Evolutionary conservation across 2,329 filamentous ascomycete genomes (phyloP).

Genomic region (Diaporthe nobilis): DNA sequence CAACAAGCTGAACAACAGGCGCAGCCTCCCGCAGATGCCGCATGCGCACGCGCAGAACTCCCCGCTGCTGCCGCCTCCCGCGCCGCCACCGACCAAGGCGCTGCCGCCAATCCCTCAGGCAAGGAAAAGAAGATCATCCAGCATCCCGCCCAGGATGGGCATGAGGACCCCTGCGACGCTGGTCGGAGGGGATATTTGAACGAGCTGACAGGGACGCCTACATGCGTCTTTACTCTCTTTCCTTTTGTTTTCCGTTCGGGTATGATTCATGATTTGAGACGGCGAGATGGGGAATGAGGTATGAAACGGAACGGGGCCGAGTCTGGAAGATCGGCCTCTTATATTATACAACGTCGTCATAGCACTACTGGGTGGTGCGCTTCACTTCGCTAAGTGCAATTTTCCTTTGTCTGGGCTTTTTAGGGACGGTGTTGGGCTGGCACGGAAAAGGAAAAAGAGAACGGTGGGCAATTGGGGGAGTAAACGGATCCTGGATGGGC

Average conservation of each 20-base stretch:
- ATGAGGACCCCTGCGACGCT: slow-evolving; percentile 10
- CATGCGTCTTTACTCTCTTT: neutral
- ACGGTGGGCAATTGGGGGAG: neutral
- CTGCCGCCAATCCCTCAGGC: slow-evolving; percentile 66
- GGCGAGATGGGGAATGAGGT: neutral
- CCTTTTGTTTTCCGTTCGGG: neutral
- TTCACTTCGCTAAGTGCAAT: neutral
- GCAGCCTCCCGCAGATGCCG: slow-evolving; percentile 63
- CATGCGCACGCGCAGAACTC: slow-evolving; percentile 46
- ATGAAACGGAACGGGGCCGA: neutral
- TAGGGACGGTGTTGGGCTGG: slow-evolving; percentile 11
- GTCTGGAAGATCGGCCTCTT: neutral
- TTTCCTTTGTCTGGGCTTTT: slow-evolving; percentile 26
- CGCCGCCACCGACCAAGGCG: slow-evolving; percentile 68
- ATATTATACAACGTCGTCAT: slow-evolving; percentile 19
- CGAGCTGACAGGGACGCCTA: neutral
- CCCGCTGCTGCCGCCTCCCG: slow-evolving; percentile 65
- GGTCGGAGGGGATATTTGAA: slow-evolving; percentile 16
- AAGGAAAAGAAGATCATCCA: slow-evolving; percentile 35
- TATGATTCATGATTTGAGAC: slow-evolving; percentile 3
- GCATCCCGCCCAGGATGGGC: slow-evolving; percentile 36
- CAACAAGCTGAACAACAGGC: slow-evolving; percentile 50
- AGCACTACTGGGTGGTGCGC: slow-evolving; percentile 31
- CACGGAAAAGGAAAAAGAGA: neutral
- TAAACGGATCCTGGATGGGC: slow-evolving; percentile 9